These are phyloP conservation scores for Blastobotrys aristatus DNA, from an alignment of 1,139 yeast genomes.

Conservation along the genomic window DNA sequence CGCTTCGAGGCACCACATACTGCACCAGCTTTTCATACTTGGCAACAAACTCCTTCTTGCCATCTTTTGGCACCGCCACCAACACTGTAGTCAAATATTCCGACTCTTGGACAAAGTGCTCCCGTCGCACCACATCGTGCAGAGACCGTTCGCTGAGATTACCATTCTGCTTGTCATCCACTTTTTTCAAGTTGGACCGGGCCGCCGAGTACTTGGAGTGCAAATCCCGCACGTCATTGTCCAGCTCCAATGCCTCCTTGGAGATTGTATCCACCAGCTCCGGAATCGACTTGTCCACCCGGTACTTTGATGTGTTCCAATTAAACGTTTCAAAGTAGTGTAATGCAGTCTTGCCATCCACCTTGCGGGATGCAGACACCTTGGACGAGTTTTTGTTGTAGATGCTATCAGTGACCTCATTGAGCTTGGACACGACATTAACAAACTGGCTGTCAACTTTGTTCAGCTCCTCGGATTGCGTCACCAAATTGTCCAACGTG, in stretches of 20 bases:
- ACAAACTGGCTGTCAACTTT: slow-evolving; percentile 75
- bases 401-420: slow-evolving; percentile 59
- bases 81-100: slow-evolving; percentile 81
- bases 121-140: slow-evolving; percentile 81
- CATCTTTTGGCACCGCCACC: slow-evolving; percentile 76
- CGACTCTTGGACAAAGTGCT: slow-evolving; percentile 77
- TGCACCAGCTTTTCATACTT: slow-evolving; percentile 70
- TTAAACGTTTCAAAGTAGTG: slow-evolving; percentile 67
- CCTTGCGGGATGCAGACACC: slow-evolving; percentile 44
- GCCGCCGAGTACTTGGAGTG: slow-evolving; percentile 74
- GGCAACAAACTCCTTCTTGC: slow-evolving; percentile 54
- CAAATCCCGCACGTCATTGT: slow-evolving; percentile 70
- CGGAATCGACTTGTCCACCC: slow-evolving; percentile 76
- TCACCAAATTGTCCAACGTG: slow-evolving; percentile 84
- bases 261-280: slow-evolving; percentile 68
- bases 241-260: slow-evolving; percentile 74
- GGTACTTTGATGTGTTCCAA: slow-evolving; percentile 85
- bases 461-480: slow-evolving; percentile 82
- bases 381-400: slow-evolving; percentile 44
- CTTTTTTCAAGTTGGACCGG: slow-evolving; percentile 75
- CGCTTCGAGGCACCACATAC: slow-evolving; percentile 91
- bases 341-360: slow-evolving; percentile 43
- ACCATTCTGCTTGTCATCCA: slow-evolving; percentile 87
- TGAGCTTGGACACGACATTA: slow-evolving; percentile 62
- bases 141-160: slow-evolving; percentile 86